Conservation (phyloP, 768 basidiomycete genomes). For the Naganishia friedmannii region DNA sequence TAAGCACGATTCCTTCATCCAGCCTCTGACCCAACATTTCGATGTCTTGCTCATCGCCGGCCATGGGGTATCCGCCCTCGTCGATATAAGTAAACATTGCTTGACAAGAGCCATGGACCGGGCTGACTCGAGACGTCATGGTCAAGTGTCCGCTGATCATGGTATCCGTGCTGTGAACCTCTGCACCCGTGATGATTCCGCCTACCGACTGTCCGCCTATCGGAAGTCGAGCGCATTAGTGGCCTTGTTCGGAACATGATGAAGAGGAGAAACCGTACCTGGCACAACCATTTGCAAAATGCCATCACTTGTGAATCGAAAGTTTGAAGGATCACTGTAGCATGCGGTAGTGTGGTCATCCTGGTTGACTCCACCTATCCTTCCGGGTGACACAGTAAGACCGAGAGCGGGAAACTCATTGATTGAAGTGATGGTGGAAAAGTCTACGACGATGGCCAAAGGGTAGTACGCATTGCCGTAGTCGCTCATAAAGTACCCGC, state of each 20-base stretch:
- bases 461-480: slow-evolving; percentile 23
- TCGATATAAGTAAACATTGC: slow-evolving; percentile 21
- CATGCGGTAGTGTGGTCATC: slow-evolving; percentile 14
- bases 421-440: slow-evolving; percentile 9
- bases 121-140: slow-evolving; percentile 4
- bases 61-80: not conserved
- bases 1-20: not conserved
- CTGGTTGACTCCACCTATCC: slow-evolving; percentile 13
- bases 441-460: slow-evolving; percentile 20
- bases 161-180: not conserved
- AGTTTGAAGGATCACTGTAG: slow-evolving; percentile 12
- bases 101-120: slow-evolving; percentile 8
- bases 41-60: slow-evolving; percentile 18
- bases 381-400: not conserved
- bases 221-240: not conserved
- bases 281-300: not conserved
- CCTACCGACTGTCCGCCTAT: slow-evolving; percentile 11
- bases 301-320: slow-evolving; percentile 2
- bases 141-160: slow-evolving; percentile 16
- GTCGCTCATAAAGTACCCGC: slow-evolving; percentile 19
- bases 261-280: not conserved
- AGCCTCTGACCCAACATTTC: not conserved
- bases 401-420: slow-evolving; percentile 15
- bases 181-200: slow-evolving; percentile 4
- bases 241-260: not conserved